Evolutionary conservation across 2,329 filamentous ascomycete genomes (phyloP).

Genomic region (Fusarium incarnatum): DNA sequence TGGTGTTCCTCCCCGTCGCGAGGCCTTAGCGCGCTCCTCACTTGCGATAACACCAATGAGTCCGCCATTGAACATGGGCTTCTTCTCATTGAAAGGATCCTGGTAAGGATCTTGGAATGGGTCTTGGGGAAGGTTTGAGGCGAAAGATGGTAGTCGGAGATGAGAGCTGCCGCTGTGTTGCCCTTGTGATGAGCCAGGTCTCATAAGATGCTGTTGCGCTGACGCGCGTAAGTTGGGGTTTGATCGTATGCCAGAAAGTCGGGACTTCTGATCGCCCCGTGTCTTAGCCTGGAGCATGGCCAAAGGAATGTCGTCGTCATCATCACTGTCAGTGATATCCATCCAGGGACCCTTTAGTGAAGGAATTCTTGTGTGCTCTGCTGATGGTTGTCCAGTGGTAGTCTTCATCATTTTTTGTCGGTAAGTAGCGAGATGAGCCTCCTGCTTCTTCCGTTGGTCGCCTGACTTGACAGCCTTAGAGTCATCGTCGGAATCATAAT

Average conservation of each 20-base stretch:
- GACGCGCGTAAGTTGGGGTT: constrained; percentile 32
- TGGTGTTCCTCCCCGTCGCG: constrained; percentile 21
- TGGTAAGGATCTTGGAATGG: constrained; percentile 24
- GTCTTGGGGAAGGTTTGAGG: constrained; percentile 31
- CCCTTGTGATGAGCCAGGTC: constrained; percentile 33
- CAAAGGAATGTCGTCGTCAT: constrained; percentile 33
- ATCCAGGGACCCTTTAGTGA: constrained; percentile 15
- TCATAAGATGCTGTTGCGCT: constrained; percentile 24
- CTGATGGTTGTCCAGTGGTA: constrained; percentile 15
- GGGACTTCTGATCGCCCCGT: not conserved
- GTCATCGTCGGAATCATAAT: constrained; percentile 30
- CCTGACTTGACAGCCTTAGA: constrained; percentile 3
- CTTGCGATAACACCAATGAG: constrained; percentile 29
- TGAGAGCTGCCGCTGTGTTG: not conserved
- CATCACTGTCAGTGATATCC: constrained; percentile 2
- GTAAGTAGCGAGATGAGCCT: constrained; percentile 33
- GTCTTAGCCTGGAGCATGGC: constrained; percentile 24
- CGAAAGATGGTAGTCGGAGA: constrained; percentile 29
- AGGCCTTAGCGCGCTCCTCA: constrained; percentile 32
- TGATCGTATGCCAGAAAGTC: constrained; percentile 22
- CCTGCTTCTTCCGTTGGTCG: constrained; percentile 25
- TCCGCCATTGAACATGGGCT: constrained; percentile 27
- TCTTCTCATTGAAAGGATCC: constrained; percentile 5
- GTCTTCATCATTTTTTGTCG: constrained; percentile 40
- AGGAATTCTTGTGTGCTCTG: constrained; percentile 5